A percentile compares a stretch with the other conserved stretches of the same genome.
phyloP scores from a whole-genome alignment of 257 asterid genomes.

The Voacanga thouarsii region DNA sequence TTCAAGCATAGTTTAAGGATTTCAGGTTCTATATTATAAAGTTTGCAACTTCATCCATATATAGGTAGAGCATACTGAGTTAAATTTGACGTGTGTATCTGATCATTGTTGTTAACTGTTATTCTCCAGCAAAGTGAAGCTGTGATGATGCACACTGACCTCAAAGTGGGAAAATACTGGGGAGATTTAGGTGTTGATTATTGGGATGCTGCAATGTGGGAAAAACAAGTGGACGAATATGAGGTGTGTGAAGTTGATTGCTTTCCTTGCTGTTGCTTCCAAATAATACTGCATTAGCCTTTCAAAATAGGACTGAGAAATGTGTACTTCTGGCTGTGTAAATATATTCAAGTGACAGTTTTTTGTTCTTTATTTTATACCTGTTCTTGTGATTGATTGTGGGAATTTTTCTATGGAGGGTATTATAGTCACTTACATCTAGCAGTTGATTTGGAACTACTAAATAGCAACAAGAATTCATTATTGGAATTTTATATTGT shows the following conservation, averaged over 20 bases:
- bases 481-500: too few species aligned
- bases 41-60: neutral
- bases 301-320: neutral
- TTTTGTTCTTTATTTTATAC: neutral
- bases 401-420: neutral
- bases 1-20: neutral
- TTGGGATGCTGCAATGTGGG: conserved; percentile 72
- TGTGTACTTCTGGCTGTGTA: too few species aligned
- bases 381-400: neutral
- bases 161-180: conserved; percentile 66
- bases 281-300: neutral
- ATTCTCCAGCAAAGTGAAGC: conserved; percentile 60
- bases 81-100: neutral
- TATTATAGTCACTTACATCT: neutral
- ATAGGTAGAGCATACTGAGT: neutral
- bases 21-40: neutral
- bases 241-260: conserved; percentile 43
- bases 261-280: conserved; percentile 7
- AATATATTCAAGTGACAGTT: too few species aligned
- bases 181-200: conserved; percentile 78
- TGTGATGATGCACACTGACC: conserved; percentile 51
- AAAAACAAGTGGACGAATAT: conserved; percentile 29
- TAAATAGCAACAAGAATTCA: too few species aligned
- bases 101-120: neutral
- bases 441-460: too few species aligned